Evolutionary conservation across 2,329 filamentous ascomycete species (phyloP).

Genomic region (Talaromyces verruculosus): DNA sequence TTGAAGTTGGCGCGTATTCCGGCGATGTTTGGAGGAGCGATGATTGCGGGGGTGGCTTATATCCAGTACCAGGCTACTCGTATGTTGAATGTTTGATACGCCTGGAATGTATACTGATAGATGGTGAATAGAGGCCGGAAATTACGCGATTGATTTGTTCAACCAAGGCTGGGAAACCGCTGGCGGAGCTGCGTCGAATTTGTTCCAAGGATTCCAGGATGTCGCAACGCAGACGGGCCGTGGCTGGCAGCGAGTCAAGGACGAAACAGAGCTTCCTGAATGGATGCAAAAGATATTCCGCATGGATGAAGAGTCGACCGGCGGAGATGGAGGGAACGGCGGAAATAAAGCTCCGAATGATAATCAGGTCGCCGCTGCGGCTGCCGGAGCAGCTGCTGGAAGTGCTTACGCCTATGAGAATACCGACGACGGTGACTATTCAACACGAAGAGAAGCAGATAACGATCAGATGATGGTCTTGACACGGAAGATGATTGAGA

Average conservation of each 20-base stretch:
- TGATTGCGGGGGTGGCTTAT: constrained; percentile 84
- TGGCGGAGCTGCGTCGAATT: constrained; percentile 63
- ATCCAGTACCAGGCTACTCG: constrained; percentile 92
- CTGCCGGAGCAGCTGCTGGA: constrained; percentile 67
- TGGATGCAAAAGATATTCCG: constrained; percentile 77
- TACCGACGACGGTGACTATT: constrained; percentile 60
- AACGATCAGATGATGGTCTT: constrained; percentile 99
- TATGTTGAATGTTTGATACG: constrained; percentile 48
- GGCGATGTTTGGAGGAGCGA: constrained; percentile 85
- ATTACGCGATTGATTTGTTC: constrained; percentile 74
- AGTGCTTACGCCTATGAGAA: constrained; percentile 77
- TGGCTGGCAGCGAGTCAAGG: constrained; percentile 82
- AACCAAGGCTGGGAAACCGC: constrained; percentile 71
- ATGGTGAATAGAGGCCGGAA: constrained; percentile 64
- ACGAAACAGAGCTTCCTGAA: constrained; percentile 67
- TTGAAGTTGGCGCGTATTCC: constrained; percentile 84
- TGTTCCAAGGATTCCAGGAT: constrained; percentile 71
- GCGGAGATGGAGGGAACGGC: constrained; percentile 43
- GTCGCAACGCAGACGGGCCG: constrained; percentile 75
- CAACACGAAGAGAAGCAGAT: constrained; percentile 64
- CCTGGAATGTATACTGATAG: not conserved
- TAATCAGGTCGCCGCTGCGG: constrained; percentile 53
- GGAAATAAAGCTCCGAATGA: constrained; percentile 56
- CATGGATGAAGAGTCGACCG: constrained; percentile 60
- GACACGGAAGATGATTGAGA: constrained; percentile 99